phyloP scores from a whole-genome alignment of 805 yeast species.

The Alloascoidea hylecoeti region DNA sequence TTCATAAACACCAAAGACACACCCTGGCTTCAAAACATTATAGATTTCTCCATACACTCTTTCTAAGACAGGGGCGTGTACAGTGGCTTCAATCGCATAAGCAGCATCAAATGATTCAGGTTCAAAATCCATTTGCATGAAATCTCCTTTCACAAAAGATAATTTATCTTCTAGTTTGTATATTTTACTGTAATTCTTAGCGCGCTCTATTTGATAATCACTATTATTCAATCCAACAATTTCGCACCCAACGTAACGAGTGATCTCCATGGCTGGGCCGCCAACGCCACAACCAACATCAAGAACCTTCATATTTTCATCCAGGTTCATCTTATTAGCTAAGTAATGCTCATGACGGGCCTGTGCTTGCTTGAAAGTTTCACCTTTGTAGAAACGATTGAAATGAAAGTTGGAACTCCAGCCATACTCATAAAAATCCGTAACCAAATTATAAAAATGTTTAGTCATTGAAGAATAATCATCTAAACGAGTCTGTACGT shows the following conservation, averaged over 20 bases:
- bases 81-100: constrained; percentile 82
- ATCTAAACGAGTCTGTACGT: constrained; percentile 39
- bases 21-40: constrained; percentile 79
- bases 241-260: constrained; percentile 63
- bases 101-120: constrained; percentile 72
- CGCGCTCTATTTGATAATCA: constrained; percentile 78
- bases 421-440: constrained; percentile 94
- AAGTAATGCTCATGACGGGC: constrained; percentile 69
- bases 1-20: constrained; percentile 78
- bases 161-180: constrained; percentile 46
- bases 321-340: constrained; percentile 59
- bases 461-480: constrained; percentile 72
- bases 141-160: constrained; percentile 72
- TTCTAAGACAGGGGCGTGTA: constrained; percentile 75
- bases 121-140: constrained; percentile 83
- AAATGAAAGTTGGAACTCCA: constrained; percentile 99
- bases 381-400: constrained; percentile 87
- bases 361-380: constrained; percentile 90
- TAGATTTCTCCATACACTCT: constrained; percentile 77
- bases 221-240: constrained; percentile 75
- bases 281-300: constrained; percentile 93
- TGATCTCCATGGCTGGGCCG: constrained; percentile 80
- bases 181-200: constrained; percentile 50
- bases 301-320: constrained; percentile 58
- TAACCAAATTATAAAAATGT: constrained; percentile 74